A percentile compares a stretch with the other conserved stretches of the same genome.
These are phyloP conservation scores for Pseudogymnoascus sp. DNA, from an alignment of 2,329 filamentous ascomycete genomes.

Conservation along the genomic window DNA sequence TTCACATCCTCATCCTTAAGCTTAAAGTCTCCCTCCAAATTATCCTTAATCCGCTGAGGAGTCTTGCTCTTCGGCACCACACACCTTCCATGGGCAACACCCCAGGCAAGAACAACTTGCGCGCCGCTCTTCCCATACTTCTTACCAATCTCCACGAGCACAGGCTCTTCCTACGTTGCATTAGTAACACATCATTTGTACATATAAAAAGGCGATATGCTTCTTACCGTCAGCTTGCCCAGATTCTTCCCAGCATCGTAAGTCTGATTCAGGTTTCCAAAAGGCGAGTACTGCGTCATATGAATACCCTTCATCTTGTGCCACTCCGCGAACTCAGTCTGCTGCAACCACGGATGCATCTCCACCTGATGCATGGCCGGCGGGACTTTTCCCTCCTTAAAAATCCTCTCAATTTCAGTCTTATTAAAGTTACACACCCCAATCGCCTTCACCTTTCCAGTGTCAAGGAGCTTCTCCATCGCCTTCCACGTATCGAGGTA, in stretches of 20 bases:
- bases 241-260: constrained; percentile 50
- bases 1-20: constrained; percentile 47
- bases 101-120: constrained; percentile 53
- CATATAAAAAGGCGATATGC: not conserved
- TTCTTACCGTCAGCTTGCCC: constrained; percentile 27
- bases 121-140: constrained; percentile 47
- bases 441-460: constrained; percentile 46
- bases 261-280: constrained; percentile 55
- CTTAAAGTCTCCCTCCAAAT: constrained; percentile 56
- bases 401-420: constrained; percentile 31
- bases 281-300: constrained; percentile 38
- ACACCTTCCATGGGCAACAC: constrained; percentile 46
- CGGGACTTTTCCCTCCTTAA: constrained; percentile 36
- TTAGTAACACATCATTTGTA: not conserved
- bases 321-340: constrained; percentile 39
- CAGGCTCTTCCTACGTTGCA: constrained; percentile 38
- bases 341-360: constrained; percentile 43
- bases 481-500: constrained; percentile 47
- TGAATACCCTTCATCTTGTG: constrained; percentile 35
- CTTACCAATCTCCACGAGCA: constrained; percentile 44
- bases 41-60: constrained; percentile 48
- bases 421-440: constrained; percentile 53
- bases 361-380: constrained; percentile 52
- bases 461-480: constrained; percentile 45
- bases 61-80: constrained; percentile 57